Conservation (phyloP, 805 yeast species). For the Yarrowia osloensis region DNA sequence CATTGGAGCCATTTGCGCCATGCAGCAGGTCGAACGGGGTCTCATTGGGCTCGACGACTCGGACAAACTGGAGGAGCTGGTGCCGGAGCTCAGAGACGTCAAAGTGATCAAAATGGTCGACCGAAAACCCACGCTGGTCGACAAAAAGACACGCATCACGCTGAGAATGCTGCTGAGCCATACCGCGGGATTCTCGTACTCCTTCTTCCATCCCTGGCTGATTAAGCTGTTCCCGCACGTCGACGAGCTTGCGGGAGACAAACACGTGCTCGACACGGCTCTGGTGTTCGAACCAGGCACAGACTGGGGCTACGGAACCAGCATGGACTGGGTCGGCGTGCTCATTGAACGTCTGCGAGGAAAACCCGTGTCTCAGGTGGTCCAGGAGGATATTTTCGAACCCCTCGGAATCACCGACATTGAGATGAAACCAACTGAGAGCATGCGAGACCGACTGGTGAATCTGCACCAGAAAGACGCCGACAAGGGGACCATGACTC, state of each 20-base stretch:
- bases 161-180: constrained; percentile 45
- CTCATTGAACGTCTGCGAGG: constrained; percentile 40
- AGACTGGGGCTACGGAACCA: constrained; percentile 44
- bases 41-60: constrained; percentile 41
- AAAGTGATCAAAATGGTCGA: constrained; percentile 31
- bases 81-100: constrained; percentile 41
- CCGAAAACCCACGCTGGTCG: constrained; percentile 38
- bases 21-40: constrained; percentile 45
- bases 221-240: constrained; percentile 32
- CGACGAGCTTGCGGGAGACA: constrained; percentile 34
- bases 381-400: constrained; percentile 37
- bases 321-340: constrained; percentile 46
- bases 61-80: constrained; percentile 40
- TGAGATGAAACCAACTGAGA: constrained; percentile 39
- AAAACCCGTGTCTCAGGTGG: constrained; percentile 40
- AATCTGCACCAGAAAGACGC: constrained; percentile 36
- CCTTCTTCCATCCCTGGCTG: constrained; percentile 38
- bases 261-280: constrained; percentile 37
- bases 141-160: constrained; percentile 43
- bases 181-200: constrained; percentile 46
- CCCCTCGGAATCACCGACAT: constrained; percentile 42
- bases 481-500: constrained; percentile 32
- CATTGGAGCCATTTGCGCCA: constrained; percentile 41
- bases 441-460: constrained; percentile 36
- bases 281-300: constrained; percentile 46